These are phyloP conservation scores for Secale cereale DNA, from an alignment of 176 grass and related monocot species.

Conservation along the genomic window DNA sequence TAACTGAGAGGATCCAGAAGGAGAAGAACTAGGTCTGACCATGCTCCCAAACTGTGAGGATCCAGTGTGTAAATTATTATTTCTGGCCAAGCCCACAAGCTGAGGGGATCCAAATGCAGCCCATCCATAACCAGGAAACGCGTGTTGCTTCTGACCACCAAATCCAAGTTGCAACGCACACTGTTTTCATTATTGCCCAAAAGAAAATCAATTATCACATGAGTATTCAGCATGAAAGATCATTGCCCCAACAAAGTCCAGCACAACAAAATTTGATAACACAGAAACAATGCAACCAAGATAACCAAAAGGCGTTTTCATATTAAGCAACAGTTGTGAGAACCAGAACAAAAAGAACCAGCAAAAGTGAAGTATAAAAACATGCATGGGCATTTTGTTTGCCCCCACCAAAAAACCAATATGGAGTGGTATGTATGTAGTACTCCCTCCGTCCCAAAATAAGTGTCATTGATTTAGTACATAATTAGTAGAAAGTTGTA, in stretches of 20 bases:
- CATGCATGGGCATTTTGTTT: not conserved
- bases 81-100: conserved; percentile 28
- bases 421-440: not conserved
- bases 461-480: too few species aligned
- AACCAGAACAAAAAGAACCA: conserved; percentile 15
- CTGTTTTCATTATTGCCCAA: conserved; percentile 34
- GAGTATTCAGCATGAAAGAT: not conserved
- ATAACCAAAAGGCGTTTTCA: not conserved
- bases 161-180: conserved; percentile 53
- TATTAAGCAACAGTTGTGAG: not conserved
- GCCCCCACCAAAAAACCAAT: not conserved
- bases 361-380: not conserved
- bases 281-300: not conserved
- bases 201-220: conserved; percentile 14
- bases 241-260: too few species aligned
- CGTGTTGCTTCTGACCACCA: conserved; percentile 46
- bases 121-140: conserved; percentile 35
- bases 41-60: conserved; percentile 38
- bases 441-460: too few species aligned
- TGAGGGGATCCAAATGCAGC: conserved; percentile 33
- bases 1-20: conserved; percentile 31
- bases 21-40: conserved; percentile 16
- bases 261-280: not conserved
- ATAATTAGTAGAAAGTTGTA: too few species aligned
- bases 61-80: conserved; percentile 36